A percentile compares a stretch with the other conserved stretches of the same genome.
phyloP scores from a whole-genome alignment of 2,329 filamentous ascomycete genomes.

The Xylaria sp. region DNA sequence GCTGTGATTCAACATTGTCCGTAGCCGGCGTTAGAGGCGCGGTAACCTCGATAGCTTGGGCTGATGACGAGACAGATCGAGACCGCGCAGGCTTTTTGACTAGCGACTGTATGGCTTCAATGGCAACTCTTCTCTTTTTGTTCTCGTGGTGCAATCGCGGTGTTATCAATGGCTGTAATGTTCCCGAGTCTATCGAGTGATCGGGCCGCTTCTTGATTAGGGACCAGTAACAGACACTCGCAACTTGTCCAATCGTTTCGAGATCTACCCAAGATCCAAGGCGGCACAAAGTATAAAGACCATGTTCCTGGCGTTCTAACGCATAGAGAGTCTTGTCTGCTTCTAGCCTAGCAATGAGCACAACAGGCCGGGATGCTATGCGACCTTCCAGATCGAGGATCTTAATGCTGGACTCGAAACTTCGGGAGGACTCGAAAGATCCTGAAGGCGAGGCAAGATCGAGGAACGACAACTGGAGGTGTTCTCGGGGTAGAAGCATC shows the following conservation, averaged over 20 bases:
- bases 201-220: conserved; percentile 38
- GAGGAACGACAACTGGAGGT: conserved; percentile 62
- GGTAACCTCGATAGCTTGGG: conserved; percentile 14
- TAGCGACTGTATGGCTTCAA: conserved; percentile 65
- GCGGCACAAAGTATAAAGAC: conserved; percentile 69
- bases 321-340: conserved; percentile 58
- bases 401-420: conserved; percentile 64
- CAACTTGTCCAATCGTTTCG: conserved; percentile 52
- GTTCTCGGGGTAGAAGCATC: conserved; percentile 64
- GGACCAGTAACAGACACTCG: conserved; percentile 49
- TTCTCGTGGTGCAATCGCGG: conserved; percentile 51
- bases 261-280: conserved; percentile 69
- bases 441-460: conserved; percentile 57
- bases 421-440: conserved; percentile 55
- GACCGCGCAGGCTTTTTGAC: conserved; percentile 56
- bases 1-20: conserved; percentile 15
- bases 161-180: conserved; percentile 41
- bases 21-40: conserved; percentile 16
- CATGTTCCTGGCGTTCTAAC: conserved; percentile 65
- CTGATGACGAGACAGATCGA: conserved; percentile 43
- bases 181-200: conserved; percentile 24
- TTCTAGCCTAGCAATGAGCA: conserved; percentile 65
- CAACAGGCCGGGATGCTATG: conserved; percentile 54
- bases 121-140: conserved; percentile 61
- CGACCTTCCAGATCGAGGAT: conserved; percentile 66